phyloP scores from a whole-genome alignment of 768 basidiomycete species.

The Pilatotrama ljubarskyi region DNA sequence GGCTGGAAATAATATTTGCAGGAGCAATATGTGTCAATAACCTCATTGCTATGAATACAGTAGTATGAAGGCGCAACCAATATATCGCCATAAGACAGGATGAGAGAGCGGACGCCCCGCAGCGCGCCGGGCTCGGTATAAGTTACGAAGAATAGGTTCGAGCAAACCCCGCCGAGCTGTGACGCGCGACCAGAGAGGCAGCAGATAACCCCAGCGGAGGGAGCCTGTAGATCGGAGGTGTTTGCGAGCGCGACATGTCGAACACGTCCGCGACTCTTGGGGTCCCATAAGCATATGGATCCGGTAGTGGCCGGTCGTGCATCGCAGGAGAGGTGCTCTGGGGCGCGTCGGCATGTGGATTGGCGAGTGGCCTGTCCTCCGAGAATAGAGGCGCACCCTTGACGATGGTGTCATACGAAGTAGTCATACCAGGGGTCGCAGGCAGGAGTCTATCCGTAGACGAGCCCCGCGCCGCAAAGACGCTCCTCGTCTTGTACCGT shows the following conservation, averaged over 20 bases:
- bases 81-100: no score
- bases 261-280: not conserved
- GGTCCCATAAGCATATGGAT: not conserved
- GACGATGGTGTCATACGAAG: not conserved
- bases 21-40: no score
- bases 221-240: not conserved
- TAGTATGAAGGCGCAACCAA: no score
- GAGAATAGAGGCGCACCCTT: not conserved
- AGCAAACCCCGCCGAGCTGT: not conserved
- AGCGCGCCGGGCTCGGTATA: not conserved
- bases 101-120: no score
- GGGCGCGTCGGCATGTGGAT: not conserved
- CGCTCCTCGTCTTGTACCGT: slow-evolving; percentile 1
- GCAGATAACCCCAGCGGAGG: not conserved
- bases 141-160: not conserved
- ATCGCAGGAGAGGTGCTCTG: not conserved
- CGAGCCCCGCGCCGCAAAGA: not conserved
- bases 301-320: not conserved
- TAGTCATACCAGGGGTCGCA: not conserved
- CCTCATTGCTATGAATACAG: no score
- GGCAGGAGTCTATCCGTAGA: not conserved
- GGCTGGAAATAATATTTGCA: no score
- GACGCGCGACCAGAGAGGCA: not conserved
- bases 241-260: not conserved
- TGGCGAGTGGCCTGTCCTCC: slow-evolving; percentile 1